Evolutionary conservation across 2,329 filamentous ascomycete genomes (phyloP).

Genomic region (Claviceps spartinae): DNA sequence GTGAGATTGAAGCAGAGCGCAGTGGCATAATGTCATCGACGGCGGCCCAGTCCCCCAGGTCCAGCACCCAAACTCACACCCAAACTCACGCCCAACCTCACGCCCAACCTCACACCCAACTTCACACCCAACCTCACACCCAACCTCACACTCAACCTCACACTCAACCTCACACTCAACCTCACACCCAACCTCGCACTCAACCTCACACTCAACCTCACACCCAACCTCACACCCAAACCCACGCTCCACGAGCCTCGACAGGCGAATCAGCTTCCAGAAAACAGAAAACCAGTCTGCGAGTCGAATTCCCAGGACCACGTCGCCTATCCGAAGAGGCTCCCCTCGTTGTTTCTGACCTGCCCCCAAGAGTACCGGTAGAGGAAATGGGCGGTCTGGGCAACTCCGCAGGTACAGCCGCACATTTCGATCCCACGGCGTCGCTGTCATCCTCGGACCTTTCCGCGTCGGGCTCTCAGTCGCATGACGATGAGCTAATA

Average conservation of each 20-base stretch:
- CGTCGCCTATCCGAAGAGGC: neutral
- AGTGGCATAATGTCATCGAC: constrained; percentile 17
- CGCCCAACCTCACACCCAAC: too few species aligned
- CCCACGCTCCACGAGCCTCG: neutral
- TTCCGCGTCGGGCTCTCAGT: constrained; percentile 3
- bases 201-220: too few species aligned
- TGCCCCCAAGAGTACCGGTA: constrained; percentile 15
- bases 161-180: too few species aligned
- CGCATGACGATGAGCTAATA: neutral
- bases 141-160: too few species aligned
- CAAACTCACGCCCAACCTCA: too few species aligned
- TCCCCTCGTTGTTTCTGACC: neutral
- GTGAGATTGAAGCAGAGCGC: constrained; percentile 32
- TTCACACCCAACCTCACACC: too few species aligned
- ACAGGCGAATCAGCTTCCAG: constrained; percentile 9
- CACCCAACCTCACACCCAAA: neutral
- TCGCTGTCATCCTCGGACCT: constrained; percentile 5
- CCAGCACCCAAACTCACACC: neutral
- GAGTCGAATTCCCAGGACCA: constrained; percentile 1
- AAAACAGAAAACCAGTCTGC: constrained; percentile 11
- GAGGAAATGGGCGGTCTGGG: constrained; percentile 22
- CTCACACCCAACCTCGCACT: too few species aligned
- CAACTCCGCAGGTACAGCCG: constrained; percentile 22
- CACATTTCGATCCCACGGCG: constrained; percentile 22
- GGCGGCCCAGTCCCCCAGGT: neutral